A percentile compares a stretch with the other conserved stretches of the same genome.
phyloP scores from a whole-genome alignment of 2,329 filamentous ascomycete genomes.

The Colletotrichum sp. region DNA sequence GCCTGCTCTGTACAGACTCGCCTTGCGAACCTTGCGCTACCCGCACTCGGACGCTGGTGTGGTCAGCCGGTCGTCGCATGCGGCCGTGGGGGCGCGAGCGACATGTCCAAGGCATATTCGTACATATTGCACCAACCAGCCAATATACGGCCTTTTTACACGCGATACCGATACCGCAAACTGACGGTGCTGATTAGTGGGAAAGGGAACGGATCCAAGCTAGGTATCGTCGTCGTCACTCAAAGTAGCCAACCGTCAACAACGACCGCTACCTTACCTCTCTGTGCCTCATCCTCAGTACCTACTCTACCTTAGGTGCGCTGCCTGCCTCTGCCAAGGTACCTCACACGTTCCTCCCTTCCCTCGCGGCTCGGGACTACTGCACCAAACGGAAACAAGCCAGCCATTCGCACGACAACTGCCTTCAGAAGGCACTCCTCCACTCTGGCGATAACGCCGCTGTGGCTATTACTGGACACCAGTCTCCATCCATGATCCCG shows the following conservation, averaged over 20 bases:
- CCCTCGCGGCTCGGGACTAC: background rate
- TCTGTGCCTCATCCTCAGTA: background rate
- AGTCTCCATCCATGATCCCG: conserved; percentile 8
- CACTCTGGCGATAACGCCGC: conserved; percentile 4
- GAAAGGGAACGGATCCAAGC: conserved; percentile 1
- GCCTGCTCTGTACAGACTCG: background rate
- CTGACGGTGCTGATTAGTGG: background rate
- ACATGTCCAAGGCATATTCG: background rate
- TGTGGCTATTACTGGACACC: background rate
- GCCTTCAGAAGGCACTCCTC: background rate
- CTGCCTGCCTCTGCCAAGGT: background rate
- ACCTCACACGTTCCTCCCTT: background rate
- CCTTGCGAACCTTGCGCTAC: background rate
- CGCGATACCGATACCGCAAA: background rate
- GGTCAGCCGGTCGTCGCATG: conserved; percentile 15
- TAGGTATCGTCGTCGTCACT: background rate
- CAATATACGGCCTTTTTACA: background rate
- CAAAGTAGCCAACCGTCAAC: background rate
- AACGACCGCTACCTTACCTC: background rate
- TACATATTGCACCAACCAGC: background rate
- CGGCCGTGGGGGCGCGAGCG: conserved; percentile 11
- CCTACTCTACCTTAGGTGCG: background rate
- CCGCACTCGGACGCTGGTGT: conserved; percentile 12
- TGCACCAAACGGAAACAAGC: background rate
- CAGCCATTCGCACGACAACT: background rate